Evolutionary conservation across 192 early-diverging fungal genomes (phyloP).

Genomic region (Gamsiella multidivaricata): DNA sequence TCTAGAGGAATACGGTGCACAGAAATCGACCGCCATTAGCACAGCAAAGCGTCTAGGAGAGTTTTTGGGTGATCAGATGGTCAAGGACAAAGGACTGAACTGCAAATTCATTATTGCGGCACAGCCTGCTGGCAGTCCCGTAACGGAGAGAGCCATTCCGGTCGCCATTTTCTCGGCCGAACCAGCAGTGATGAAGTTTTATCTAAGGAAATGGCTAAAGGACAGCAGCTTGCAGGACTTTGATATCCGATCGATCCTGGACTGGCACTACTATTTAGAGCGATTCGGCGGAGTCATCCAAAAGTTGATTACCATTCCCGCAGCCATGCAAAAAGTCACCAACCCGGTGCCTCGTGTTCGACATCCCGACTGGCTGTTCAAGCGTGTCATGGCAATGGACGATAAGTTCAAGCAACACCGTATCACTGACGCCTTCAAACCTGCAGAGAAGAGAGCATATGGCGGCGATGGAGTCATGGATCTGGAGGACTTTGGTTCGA

Average conservation of each 20-base stretch:
- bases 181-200: slow-evolving; percentile 77
- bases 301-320: slow-evolving; percentile 98
- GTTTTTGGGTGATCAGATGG: slow-evolving; percentile 98
- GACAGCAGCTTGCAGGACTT: slow-evolving; percentile 77
- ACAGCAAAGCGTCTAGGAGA: slow-evolving; percentile 95
- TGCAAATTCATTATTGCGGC: slow-evolving; percentile 95
- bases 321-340: slow-evolving; percentile 92
- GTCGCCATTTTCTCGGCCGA: slow-evolving; percentile 95
- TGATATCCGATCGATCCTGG: slow-evolving; percentile 92
- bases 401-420: slow-evolving; percentile 87
- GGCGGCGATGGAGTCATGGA: slow-evolving; percentile 55
- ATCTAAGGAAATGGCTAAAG: slow-evolving; percentile 92
- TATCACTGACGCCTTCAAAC: slow-evolving; percentile 87
- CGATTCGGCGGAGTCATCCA: slow-evolving; percentile 95
- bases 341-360: slow-evolving; percentile 94
- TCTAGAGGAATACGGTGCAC: slow-evolving; percentile 90
- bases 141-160: slow-evolving; percentile 95
- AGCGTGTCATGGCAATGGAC: slow-evolving; percentile 78
- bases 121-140: slow-evolving; percentile 84
- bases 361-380: slow-evolving; percentile 96
- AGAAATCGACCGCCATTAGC: slow-evolving; percentile 95
- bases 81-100: slow-evolving; percentile 95
- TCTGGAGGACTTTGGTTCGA: slow-evolving; percentile 68
- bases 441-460: slow-evolving; percentile 46
- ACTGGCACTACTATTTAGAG: slow-evolving; percentile 98